These are phyloP conservation scores for Leishmania major DNA, from an alignment of 208 protist species.

Conservation along the genomic window DNA sequence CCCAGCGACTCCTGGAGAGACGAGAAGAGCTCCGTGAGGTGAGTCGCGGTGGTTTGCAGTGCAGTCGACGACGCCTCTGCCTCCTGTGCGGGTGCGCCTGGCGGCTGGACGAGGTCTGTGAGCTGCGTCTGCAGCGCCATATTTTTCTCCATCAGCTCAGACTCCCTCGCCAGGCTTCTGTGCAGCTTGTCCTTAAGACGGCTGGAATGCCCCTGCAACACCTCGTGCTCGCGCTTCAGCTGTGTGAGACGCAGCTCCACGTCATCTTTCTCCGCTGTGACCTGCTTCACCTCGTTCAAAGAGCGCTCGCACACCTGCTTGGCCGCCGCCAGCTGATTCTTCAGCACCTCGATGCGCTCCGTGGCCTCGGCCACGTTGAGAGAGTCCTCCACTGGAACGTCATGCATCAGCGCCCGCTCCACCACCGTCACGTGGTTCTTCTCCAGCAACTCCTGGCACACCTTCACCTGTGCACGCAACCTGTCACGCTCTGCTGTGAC, in stretches of 20 bases:
- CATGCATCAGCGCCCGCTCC: conserved; percentile 73
- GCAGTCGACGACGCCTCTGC: neutral
- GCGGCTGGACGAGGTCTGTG: conserved; percentile 21
- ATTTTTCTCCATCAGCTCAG: conserved; percentile 38
- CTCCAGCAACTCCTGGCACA: conserved; percentile 66
- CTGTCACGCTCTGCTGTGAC: conserved; percentile 53
- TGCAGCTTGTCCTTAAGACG: conserved; percentile 43
- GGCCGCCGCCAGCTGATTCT: conserved; percentile 51
- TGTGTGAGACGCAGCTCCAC: conserved; percentile 25
- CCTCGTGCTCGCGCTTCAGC: conserved; percentile 21
- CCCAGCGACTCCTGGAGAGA: conserved; percentile 7
- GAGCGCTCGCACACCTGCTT: conserved; percentile 39
- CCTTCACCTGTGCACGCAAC: conserved; percentile 37
- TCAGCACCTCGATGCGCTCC: conserved; percentile 61
- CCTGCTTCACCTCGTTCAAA: conserved; percentile 25
- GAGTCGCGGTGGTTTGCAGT: neutral
- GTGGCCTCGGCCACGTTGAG: conserved; percentile 70
- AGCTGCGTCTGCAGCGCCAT: conserved; percentile 52
- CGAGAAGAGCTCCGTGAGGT: conserved; percentile 7
- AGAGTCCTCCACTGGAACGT: conserved; percentile 67
- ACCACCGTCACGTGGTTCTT: conserved; percentile 73
- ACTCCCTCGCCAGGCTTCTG: conserved; percentile 44
- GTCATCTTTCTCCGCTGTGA: conserved; percentile 25
- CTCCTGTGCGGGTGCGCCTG: neutral
- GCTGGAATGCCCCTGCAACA: conserved; percentile 46